Base-by-base conservation (phyloP, 106 monocot species). In the Allium sativum region DNA sequence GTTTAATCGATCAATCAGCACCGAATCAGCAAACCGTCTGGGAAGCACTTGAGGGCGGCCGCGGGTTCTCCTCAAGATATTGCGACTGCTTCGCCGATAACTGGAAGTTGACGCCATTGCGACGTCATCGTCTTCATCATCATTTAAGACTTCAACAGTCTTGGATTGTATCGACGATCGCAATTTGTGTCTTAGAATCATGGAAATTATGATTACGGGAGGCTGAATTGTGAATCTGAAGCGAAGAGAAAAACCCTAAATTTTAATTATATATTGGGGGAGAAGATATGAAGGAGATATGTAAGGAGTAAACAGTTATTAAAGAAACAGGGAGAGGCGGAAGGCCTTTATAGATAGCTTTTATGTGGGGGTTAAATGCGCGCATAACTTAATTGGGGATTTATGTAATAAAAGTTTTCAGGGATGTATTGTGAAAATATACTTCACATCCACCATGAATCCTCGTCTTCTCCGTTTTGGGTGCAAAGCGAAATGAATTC, bases 1-100 rank as follows among this genome's bases (percentile, higher is more conserved):
- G 79, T 89, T 81, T 79, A 74, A 77, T 0, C 81, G 86, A 52
- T 94, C 79, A 7, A 81, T 72, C 40, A 83, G 74, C 13, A 86
- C 81, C 19, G 86, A 95, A 45, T 90, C 90, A 42, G 68, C 74
- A 55, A 84, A 87, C 57, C 73, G 44, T 10, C 73, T 74, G 15
- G 79, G 79, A 18, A 79, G 48, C 52, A 68, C 76, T 70, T 46
- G 73, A 0, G 73, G 70, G 14, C 82, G 65, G 6, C 82, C 79
- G 45, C 86, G 43, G 44, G 71, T 73, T 46, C 78, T 78, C 45
- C 81, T 14, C 70, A 31, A 74, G 8, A 80, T 56, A 13, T 76
- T 68, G 65, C 65, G 78, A 21, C 62, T 58, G 20, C 67, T 12
- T 31, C 48, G 47, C 42, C 55, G 48, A 61, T 40, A 61, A 65